phyloP scores from a whole-genome alignment of 257 asterid species.

The Solanum raphanifolium region DNA sequence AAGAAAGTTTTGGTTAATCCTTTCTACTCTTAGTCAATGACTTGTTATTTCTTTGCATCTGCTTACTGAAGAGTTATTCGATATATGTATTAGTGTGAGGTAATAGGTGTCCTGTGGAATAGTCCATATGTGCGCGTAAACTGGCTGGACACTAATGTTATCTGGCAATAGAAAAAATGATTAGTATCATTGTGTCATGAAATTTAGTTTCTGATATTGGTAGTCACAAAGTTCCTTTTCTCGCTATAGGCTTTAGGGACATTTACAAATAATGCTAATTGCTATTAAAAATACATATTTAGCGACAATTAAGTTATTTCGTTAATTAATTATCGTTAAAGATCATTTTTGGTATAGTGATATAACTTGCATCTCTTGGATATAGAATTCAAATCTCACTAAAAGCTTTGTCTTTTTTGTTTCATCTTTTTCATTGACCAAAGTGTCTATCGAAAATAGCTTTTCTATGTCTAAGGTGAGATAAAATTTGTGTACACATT shows the following conservation, averaged over 20 bases:
- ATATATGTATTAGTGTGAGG: background rate
- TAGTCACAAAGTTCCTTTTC: background rate
- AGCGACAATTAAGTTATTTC: no score
- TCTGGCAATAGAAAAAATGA: background rate
- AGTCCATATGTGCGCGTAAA: background rate
- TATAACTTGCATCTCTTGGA: background rate
- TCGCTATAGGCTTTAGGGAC: no score
- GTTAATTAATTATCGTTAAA: no score
- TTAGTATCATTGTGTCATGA: background rate
- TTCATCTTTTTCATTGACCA: background rate
- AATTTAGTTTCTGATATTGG: background rate
- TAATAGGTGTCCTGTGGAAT: background rate
- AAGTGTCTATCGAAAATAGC: background rate
- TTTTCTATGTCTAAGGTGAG: background rate
- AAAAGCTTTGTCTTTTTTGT: background rate
- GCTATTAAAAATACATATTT: background rate
- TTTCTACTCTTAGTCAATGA: background rate
- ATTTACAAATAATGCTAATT: no score
- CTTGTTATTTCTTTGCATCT: background rate
- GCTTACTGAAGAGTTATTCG: background rate
- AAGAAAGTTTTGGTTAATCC: background rate
- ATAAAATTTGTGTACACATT: background rate
- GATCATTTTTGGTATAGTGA: no score
- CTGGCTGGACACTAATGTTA: background rate
- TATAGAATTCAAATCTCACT: background rate